Evolutionary conservation across 768 basidiomycete species (phyloP), one percentile per base, ranked within the genome.

Genomic region (Mycena leptocephala): DNA sequence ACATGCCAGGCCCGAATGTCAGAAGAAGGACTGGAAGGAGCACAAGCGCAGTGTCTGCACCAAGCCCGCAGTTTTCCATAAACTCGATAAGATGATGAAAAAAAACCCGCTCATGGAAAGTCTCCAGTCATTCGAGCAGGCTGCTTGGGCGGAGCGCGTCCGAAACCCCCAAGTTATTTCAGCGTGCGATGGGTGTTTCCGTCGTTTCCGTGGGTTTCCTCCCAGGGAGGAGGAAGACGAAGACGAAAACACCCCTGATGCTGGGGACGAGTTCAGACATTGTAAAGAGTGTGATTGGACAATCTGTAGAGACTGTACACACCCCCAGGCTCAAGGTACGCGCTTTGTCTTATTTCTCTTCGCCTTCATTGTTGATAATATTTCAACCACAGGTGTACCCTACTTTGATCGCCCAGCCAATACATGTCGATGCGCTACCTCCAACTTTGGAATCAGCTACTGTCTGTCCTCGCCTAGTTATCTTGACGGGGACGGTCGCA

Each of bases 11-110:
- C 55, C 35, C 2, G 79, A 64, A 10, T 80, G 79, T 37, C 74
- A 79, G 62, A 79, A 75, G 64, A 56, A 24, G 10, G 79, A 80
- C 37, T 79, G 79, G 79, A 80, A 80, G 43, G 74, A 62, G 30
- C 79, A 80, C 41, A 80, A 80, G 56, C 71, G 79, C 66, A 78
- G 79, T 26, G 74, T 79, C 62, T 80, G 79, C 76, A 53, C 37
- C 28, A 80, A 78, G 41, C 74, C 79, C 3, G 68, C 79, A 6
- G 18, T 80, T 2, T 26, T 79, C 14, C 74, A 78, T 18, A 63
- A 74, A 48, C 8, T 79, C 16, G 76, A 80, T 28, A 79, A 75
- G 41, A 32, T 73, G 58, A 43, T 79, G 76, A 78, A 77, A 51
- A 56, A 78, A 51, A 39, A 65, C 22, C 39, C 55, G 41, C 13